Conservation (phyloP, 306 rosid genomes). For the Herpetospermum pedunculosum region DNA sequence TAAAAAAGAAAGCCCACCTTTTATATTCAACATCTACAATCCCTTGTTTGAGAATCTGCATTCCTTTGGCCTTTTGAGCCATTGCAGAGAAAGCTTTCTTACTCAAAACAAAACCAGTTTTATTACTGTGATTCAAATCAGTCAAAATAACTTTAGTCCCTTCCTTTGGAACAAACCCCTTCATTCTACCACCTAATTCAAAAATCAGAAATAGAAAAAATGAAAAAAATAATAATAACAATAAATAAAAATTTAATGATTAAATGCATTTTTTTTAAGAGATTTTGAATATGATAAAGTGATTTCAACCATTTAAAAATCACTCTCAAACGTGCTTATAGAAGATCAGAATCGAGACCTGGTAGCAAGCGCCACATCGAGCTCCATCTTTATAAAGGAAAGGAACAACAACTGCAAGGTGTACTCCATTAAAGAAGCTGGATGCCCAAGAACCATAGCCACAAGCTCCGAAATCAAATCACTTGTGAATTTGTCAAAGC, state of each 20-base stretch:
- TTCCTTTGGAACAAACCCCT: slow-evolving; percentile 21
- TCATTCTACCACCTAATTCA: slow-evolving; percentile 68
- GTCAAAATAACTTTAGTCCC: slow-evolving; percentile 57
- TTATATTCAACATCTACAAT: slow-evolving; percentile 57
- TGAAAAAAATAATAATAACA: too few species aligned
- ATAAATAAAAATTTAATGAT: too few species aligned
- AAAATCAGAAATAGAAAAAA: too few species aligned
- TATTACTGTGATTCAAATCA: slow-evolving; percentile 44
- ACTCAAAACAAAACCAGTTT: slow-evolving; percentile 60
- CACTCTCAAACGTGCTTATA: too few species aligned
- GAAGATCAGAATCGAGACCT: slow-evolving; percentile 27
- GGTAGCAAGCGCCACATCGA: slow-evolving; percentile 80
- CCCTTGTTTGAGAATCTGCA: slow-evolving; percentile 41
- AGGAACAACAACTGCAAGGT: slow-evolving; percentile 55
- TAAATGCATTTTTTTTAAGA: too few species aligned
- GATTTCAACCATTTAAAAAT: too few species aligned
- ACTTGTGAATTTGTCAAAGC: too few species aligned
- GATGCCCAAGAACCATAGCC: slow-evolving; percentile 58
- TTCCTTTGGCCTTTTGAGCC: slow-evolving; percentile 42
- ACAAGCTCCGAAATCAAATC: slow-evolving; percentile 45
- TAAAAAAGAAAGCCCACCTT: slow-evolving; percentile 28
- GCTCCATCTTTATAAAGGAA: slow-evolving; percentile 57
- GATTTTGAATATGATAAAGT: too few species aligned
- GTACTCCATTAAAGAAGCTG: slow-evolving; percentile 33
- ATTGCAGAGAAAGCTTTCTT: slow-evolving; percentile 56